Conservation (phyloP, 1,284 basidiomycete species). For the Naganishia sp. region DNA sequence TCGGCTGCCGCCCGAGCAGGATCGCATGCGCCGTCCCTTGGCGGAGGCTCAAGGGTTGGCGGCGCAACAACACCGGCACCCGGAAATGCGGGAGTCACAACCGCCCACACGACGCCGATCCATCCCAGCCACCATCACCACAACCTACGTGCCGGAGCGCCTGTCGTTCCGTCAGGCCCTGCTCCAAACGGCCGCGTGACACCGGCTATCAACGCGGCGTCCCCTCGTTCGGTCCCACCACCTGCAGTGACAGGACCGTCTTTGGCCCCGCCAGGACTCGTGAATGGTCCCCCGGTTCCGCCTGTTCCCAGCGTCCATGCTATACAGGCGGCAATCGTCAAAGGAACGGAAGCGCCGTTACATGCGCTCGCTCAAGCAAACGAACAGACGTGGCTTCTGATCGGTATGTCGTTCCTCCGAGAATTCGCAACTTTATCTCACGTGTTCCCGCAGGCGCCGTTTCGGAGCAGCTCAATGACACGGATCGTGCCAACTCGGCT, state of each 20-base stretch:
- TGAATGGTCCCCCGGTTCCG: constrained; percentile 1
- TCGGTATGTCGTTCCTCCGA: constrained; percentile 61
- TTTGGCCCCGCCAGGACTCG: background rate
- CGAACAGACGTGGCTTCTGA: constrained; percentile 88
- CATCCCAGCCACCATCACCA: constrained; percentile 5
- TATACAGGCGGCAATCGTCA: constrained; percentile 32
- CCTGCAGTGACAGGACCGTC: background rate
- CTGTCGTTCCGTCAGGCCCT: background rate
- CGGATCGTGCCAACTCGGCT: constrained; percentile 81
- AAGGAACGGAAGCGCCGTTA: constrained; percentile 34
- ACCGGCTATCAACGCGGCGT: background rate
- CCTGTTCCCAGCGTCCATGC: constrained; percentile 15
- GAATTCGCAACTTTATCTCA: constrained; percentile 4
- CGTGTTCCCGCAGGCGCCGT: constrained; percentile 65
- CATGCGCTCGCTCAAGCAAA: constrained; percentile 69
- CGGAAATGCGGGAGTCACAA: background rate
- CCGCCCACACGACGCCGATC: background rate
- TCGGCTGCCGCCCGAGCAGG: constrained; percentile 1
- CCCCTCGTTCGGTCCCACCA: background rate
- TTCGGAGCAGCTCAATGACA: constrained; percentile 85
- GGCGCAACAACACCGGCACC: background rate
- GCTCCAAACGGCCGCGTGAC: constrained; percentile 4
- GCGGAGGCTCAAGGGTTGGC: background rate
- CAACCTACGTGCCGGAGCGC: background rate
- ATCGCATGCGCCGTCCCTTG: background rate